phyloP scores from a whole-genome alignment of 148 eudicot genomes.

The Silene conica region DNA sequence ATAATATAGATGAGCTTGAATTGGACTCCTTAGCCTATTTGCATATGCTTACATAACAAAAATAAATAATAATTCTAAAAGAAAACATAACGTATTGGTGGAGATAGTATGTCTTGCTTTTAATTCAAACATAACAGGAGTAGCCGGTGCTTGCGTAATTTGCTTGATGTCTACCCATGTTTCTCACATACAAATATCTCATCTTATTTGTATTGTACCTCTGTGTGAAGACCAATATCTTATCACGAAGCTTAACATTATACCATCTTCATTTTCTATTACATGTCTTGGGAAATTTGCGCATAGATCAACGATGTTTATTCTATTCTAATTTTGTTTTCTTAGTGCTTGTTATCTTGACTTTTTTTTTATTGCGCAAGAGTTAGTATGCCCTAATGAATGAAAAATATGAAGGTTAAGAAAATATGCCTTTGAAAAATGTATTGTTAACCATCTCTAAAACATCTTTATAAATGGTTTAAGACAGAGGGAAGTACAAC shows the following conservation, averaged over 20 bases:
- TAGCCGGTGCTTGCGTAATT: too few relatives aligned
- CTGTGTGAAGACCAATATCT: neutral
- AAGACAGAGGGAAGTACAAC: neutral
- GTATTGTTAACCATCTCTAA: neutral
- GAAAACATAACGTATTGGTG: too few relatives aligned
- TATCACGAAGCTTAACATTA: neutral
- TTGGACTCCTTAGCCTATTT: too few relatives aligned
- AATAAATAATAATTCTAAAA: too few relatives aligned
- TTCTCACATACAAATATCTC: too few relatives aligned
- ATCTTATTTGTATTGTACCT: neutral
- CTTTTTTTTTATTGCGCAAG: neutral
- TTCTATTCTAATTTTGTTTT: neutral
- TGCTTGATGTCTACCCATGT: too few relatives aligned
- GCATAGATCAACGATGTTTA: neutral
- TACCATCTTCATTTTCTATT: neutral
- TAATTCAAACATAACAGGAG: too few relatives aligned
- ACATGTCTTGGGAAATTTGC: neutral
- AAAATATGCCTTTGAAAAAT: neutral
- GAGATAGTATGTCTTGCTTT: too few relatives aligned
- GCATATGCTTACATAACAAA: too few relatives aligned
- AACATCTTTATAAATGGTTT: neutral
- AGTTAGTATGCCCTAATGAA: neutral
- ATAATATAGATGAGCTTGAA: too few relatives aligned
- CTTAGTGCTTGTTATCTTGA: neutral
- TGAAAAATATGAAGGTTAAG: neutral